A percentile compares a stretch with the other conserved stretches of the same genome.
Conservation (phyloP, 2,329 filamentous ascomycete species). For the Gremmenia infestans region DNA sequence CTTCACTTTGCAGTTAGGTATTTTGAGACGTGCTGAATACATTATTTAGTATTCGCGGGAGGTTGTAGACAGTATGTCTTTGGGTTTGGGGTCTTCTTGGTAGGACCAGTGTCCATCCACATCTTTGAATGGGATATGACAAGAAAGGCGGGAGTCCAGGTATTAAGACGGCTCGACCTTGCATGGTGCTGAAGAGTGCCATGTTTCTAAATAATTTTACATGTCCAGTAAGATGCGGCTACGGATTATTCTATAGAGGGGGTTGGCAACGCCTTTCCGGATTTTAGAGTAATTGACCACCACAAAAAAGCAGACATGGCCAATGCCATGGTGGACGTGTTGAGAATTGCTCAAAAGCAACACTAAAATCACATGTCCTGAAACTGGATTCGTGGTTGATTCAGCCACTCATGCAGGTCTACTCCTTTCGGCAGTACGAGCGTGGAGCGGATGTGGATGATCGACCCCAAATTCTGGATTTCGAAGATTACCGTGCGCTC, state of each 20-base stretch:
- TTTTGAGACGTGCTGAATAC: background rate
- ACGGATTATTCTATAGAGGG: no score
- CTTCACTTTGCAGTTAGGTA: slow-evolving; percentile 13
- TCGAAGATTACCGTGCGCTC: background rate
- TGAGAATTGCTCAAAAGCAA: background rate
- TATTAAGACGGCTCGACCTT: background rate
- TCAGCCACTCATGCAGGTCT: slow-evolving; percentile 1
- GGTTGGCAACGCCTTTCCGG: no score
- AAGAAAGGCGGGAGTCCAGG: background rate
- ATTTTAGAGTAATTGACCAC: background rate
- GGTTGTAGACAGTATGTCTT: background rate
- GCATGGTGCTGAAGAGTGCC: background rate
- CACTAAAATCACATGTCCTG: background rate
- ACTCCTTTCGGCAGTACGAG: background rate
- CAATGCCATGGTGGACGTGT: background rate
- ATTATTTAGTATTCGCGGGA: slow-evolving; percentile 2
- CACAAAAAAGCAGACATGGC: background rate
- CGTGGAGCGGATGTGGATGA: background rate
- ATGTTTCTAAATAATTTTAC: background rate
- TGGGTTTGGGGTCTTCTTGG: background rate
- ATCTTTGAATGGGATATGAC: background rate
- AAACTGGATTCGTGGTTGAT: background rate
- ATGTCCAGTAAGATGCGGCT: background rate
- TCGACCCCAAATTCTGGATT: background rate
- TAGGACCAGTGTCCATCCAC: background rate